Percentiles rank a stretch among this genome's conserved stretches.
Conservation (phyloP, 1,139 yeast genomes). For the Candida neerlandica region DNA sequence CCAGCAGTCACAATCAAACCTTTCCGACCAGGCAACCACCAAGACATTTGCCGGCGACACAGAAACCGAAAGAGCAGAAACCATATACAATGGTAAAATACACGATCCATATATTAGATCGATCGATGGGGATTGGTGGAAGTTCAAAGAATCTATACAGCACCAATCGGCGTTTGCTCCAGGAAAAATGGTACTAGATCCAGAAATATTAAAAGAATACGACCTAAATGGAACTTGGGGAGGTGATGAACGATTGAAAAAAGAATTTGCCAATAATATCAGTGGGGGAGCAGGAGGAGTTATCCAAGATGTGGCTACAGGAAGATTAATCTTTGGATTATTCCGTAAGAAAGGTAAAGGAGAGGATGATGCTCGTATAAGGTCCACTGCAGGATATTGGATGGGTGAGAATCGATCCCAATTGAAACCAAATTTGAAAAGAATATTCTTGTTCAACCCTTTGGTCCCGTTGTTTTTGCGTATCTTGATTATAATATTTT, state of each 20-base stretch:
- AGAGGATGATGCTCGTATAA: slow-evolving; percentile 33
- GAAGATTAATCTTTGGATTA: slow-evolving; percentile 6
- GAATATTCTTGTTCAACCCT: slow-evolving; percentile 72
- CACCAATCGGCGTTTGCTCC: slow-evolving; percentile 40
- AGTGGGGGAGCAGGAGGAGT: slow-evolving; percentile 6
- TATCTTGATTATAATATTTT: slow-evolving; percentile 62
- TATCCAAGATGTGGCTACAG: slow-evolving; percentile 9
- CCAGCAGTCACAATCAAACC: slow-evolving; percentile 12
- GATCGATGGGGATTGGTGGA: slow-evolving; percentile 43
- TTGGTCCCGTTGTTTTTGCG: slow-evolving; percentile 79
- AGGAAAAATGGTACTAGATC: slow-evolving; percentile 29
- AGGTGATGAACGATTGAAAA: slow-evolving; percentile 63
- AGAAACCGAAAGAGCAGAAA: slow-evolving; percentile 21
- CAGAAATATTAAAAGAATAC: slow-evolving; percentile 23
- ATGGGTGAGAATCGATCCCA: slow-evolving; percentile 66
- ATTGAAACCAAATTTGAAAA: slow-evolving; percentile 62
- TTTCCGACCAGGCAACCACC: slow-evolving; percentile 3
- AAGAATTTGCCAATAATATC: slow-evolving; percentile 9
- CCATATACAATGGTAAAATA: slow-evolving; percentile 3
- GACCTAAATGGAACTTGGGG: slow-evolving; percentile 58
- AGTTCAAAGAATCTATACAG: slow-evolving; percentile 37
- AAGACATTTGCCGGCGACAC: slow-evolving; percentile 1
- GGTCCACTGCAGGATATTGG: slow-evolving; percentile 68
- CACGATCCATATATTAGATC: slow-evolving; percentile 43
- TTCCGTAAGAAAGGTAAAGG: slow-evolving; percentile 11